Evolutionary conservation across 1,284 basidiomycete genomes (phyloP).

Genomic region (Ustilago trichophora): DNA sequence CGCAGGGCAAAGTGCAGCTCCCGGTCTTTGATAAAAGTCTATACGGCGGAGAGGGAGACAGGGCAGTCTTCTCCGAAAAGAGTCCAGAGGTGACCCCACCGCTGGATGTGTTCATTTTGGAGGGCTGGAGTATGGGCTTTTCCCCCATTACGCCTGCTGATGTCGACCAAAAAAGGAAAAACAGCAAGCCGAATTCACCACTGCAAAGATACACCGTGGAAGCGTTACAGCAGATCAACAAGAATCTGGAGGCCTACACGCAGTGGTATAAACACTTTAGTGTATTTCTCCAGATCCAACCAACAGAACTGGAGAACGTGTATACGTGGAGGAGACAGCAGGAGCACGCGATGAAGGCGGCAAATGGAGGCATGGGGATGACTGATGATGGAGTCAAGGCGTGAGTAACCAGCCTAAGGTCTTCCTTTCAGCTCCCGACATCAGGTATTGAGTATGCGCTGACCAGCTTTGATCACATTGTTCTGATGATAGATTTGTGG

Average conservation of each 20-base stretch:
- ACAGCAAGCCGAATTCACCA: slow-evolving; percentile 4
- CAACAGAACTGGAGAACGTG: slow-evolving; percentile 33
- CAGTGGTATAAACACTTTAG: slow-evolving; percentile 30
- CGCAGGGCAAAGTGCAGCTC: not conserved
- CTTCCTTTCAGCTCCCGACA: too few species aligned
- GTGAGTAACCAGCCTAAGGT: too few species aligned
- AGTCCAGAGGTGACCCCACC: slow-evolving; percentile 10
- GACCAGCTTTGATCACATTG: not conserved
- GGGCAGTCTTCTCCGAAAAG: slow-evolving; percentile 1
- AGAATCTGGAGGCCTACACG: slow-evolving; percentile 19
- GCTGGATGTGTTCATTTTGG: slow-evolving; percentile 38
- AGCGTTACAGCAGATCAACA: slow-evolving; percentile 31
- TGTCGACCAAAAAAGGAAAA: slow-evolving; percentile 5
- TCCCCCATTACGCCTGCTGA: slow-evolving; percentile 8
- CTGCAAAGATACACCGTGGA: slow-evolving; percentile 16
- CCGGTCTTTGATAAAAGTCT: slow-evolving; percentile 44
- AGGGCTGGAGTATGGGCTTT: slow-evolving; percentile 49
- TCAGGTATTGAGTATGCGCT: too few species aligned
- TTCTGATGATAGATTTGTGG: slow-evolving; percentile 25
- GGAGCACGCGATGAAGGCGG: slow-evolving; percentile 44
- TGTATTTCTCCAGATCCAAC: slow-evolving; percentile 36
- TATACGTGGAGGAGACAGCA: slow-evolving; percentile 41
- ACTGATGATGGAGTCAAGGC: slow-evolving; percentile 30
- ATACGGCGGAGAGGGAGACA: slow-evolving; percentile 30
- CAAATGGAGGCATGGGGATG: slow-evolving; percentile 37